A percentile compares a stretch with the other conserved stretches of the same genome.
Conservation (phyloP, 495 filamentous ascomycete species). For the Thozetella sp. region DNA sequence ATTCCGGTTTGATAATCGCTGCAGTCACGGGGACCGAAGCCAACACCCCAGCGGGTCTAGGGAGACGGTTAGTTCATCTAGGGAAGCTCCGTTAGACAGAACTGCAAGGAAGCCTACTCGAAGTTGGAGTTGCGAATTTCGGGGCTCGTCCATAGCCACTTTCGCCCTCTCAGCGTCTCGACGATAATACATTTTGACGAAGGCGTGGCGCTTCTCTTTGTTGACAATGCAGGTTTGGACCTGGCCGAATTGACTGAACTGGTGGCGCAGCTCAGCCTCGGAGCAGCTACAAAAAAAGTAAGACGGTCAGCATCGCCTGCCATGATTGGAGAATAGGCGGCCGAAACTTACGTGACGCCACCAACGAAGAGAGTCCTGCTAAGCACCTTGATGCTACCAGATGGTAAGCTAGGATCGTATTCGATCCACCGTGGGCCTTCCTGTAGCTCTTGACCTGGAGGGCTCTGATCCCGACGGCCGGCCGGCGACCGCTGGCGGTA, state of each 20-base stretch:
- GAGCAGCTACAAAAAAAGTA: conserved; percentile 53
- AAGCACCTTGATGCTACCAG: conserved; percentile 84
- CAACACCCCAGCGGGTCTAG: conserved; percentile 95
- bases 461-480: conserved; percentile 62
- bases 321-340: conserved; percentile 12
- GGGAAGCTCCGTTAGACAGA: not conserved
- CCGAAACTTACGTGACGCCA: conserved; percentile 79
- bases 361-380: conserved; percentile 96
- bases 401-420: conserved; percentile 72
- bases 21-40: conserved; percentile 96
- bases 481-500: conserved; percentile 86
- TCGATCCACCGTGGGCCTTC: conserved; percentile 71
- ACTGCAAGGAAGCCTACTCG: conserved; percentile 59
- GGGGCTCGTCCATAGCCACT: conserved; percentile 85
- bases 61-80: conserved; percentile 19
- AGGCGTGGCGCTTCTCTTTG: conserved; percentile 94
- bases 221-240: conserved; percentile 99
- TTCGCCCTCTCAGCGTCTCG: conserved; percentile 82
- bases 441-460: conserved; percentile 40
- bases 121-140: conserved; percentile 70
- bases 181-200: conserved; percentile 96
- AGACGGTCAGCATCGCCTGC: conserved; percentile 13
- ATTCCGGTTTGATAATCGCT: conserved; percentile 92
- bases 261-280: conserved; percentile 75
- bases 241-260: conserved; percentile 77